phyloP scores from a whole-genome alignment of 2,329 filamentous ascomycete species.

The Fusarium xylarioides region DNA sequence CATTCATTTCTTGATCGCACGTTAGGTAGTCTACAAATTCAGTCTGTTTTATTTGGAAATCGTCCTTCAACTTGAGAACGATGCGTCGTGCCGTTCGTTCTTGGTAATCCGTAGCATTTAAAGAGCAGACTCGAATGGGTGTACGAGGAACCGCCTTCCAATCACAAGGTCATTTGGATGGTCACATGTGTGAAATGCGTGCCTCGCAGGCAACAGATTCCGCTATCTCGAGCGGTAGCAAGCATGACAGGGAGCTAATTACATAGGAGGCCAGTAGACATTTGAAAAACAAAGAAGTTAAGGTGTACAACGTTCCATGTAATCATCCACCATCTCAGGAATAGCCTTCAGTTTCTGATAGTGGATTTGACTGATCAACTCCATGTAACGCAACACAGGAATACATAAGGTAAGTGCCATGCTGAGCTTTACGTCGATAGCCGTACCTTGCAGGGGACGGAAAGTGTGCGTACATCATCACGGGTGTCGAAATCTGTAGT shows the following conservation, averaged over 20 bases:
- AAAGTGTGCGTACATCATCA: not conserved
- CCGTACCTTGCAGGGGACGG: not conserved
- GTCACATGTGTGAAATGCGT: constrained; percentile 23
- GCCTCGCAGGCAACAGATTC: constrained; percentile 1
- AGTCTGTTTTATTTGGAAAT: constrained; percentile 30
- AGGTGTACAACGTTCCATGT: not conserved
- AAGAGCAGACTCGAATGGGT: constrained; percentile 2
- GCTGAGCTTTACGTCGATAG: not conserved
- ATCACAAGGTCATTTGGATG: constrained; percentile 4
- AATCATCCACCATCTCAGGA: not conserved
- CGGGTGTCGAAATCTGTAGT: constrained; percentile 4
- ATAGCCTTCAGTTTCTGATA: not conserved
- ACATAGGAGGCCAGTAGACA: not conserved
- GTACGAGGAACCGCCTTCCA: constrained; percentile 12
- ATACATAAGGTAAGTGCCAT: not conserved
- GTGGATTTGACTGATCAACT: not conserved
- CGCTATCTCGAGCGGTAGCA: not conserved
- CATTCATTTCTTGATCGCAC: constrained; percentile 33
- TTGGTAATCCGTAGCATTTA: not conserved
- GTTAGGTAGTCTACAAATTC: constrained; percentile 41
- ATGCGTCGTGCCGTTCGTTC: not conserved
- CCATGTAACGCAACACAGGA: not conserved
- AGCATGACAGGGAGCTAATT: not conserved
- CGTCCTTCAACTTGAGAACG: not conserved
- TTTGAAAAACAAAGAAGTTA: not conserved